Base-by-base conservation (phyloP, 83 land plant species). In the Picea abies region DNA sequence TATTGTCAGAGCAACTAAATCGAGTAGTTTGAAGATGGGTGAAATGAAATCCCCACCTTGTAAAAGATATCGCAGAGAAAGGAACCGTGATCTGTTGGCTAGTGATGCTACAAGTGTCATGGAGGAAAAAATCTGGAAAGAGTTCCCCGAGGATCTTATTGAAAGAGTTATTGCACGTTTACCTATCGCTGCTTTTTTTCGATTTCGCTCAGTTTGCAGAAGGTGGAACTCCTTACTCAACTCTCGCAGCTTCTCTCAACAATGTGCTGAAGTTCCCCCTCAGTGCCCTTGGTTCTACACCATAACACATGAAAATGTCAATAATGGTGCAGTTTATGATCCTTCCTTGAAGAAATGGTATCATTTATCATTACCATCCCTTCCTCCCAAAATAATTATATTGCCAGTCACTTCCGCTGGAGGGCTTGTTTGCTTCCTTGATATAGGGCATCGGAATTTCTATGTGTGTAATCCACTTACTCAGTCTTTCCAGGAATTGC, bases 161-260 rank as follows among this genome's bases (percentile, higher is more conserved):
- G 92, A 92, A 84, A 87, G 91, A 71, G 92, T 92, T 12, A 85
- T 92, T 83, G 94, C 94, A 56, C 85, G 94, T 37, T 88, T 92
- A 58, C 94, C 94, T 4, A 73, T 87, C 61, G 87, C 89, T 41
- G 78, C 94, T 49, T 84, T 92, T 58, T 92, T 92, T 75, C 92
- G 91, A 29, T 90, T 90, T 63, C 92, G 91, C 2, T 85, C 88
- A 10, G 92, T 92, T 63, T 92, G 94, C 84, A 63, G 72, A 60
- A 87, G 91, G 47, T 92, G 94, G 94, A 88, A 90, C 78, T 88
- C 89, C 37, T 63, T 92, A 63, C 83, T 90, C 23, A 52, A 72
- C 15, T 92, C 94, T 2, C 72, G 69, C 5, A 90, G 90, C 71
- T 92, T 92, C 79, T 85, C 88, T 58, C 87, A 85, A n/a, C 88